Evolutionary conservation across 176 grass and related monocot genomes (phyloP).

Genomic region (Guadua angustifolia): DNA sequence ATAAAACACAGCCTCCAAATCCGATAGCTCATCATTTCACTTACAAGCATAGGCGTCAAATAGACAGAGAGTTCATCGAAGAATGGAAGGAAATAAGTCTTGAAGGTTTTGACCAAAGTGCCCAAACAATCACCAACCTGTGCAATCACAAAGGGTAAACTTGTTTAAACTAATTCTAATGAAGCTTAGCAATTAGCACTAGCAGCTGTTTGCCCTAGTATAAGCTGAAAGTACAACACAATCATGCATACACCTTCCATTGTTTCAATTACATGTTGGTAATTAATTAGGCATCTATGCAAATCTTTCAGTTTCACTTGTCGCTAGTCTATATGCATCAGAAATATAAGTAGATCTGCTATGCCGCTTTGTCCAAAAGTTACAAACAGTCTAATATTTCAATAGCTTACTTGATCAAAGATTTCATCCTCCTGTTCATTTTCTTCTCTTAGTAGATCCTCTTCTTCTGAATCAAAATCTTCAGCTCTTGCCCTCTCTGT

Average conservation of each 20-base stretch:
- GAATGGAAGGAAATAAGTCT: slow-evolving; percentile 69
- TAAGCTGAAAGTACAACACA: slow-evolving; percentile 16
- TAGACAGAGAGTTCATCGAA: slow-evolving; percentile 78
- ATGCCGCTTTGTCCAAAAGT: slow-evolving; percentile 14
- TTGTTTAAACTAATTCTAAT: slow-evolving; percentile 15
- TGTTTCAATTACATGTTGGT: neutral
- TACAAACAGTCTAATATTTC: slow-evolving; percentile 15
- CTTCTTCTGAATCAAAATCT: slow-evolving; percentile 86
- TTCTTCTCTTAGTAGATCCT: slow-evolving; percentile 78
- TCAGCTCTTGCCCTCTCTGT: slow-evolving; percentile 62
- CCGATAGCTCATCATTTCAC: slow-evolving; percentile 34
- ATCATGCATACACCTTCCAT: slow-evolving; percentile 17
- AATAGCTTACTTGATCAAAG: slow-evolving; percentile 69
- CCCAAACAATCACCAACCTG: slow-evolving; percentile 82
- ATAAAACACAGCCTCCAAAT: slow-evolving; percentile 24
- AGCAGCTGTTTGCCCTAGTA: neutral
- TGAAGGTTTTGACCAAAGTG: slow-evolving; percentile 79
- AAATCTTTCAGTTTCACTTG: slow-evolving; percentile 25
- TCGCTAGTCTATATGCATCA: slow-evolving; percentile 13
- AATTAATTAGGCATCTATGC: slow-evolving; percentile 23
- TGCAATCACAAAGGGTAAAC: slow-evolving; percentile 26
- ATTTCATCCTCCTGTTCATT: slow-evolving; percentile 90
- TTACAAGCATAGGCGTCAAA: slow-evolving; percentile 79
- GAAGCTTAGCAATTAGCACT: slow-evolving; percentile 20
- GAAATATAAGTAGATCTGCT: slow-evolving; percentile 12